Evolutionary conservation across 371 early-diverging fungal species (phyloP).

Genomic region (Nematocida sp.): DNA sequence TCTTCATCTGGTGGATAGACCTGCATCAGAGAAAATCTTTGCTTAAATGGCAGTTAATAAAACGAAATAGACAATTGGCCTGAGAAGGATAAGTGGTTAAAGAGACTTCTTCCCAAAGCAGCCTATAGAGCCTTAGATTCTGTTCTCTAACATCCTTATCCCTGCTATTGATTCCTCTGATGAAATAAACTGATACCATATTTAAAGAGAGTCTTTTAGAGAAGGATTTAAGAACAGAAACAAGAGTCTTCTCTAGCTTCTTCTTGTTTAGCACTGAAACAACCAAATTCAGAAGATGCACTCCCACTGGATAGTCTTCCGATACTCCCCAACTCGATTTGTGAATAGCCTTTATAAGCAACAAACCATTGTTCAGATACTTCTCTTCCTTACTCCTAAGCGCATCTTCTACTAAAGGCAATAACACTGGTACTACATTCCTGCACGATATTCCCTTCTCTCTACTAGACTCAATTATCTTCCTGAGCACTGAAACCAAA

Average conservation of each 20-base stretch:
- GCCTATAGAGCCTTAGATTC: not conserved
- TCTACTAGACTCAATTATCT: too few relatives aligned
- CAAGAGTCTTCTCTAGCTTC: not conserved
- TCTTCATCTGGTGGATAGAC: conserved; percentile 47
- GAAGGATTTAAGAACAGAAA: not conserved
- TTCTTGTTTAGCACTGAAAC: conserved; percentile 11
- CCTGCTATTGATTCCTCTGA: conserved; percentile 4
- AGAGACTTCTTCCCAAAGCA: too few relatives aligned
- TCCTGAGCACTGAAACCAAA: too few relatives aligned
- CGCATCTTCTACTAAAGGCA: not conserved
- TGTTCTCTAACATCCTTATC: not conserved
- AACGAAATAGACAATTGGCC: too few relatives aligned
- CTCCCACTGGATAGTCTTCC: not conserved
- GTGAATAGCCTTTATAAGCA: not conserved
- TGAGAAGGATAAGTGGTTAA: too few relatives aligned
- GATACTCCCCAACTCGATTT: not conserved
- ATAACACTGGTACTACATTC: not conserved
- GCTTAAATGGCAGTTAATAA: too few relatives aligned
- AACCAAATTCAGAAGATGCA: conserved; percentile 19
- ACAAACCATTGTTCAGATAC: not conserved
- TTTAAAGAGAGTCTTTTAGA: conserved; percentile 18
- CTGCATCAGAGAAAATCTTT: not conserved
- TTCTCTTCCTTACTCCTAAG: not conserved
- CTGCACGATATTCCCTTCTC: too few relatives aligned
- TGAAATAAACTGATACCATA: conserved; percentile 11